Evolutionary conservation across 257 asterid genomes (phyloP), one percentile per base, ranked within the genome.

Genomic region (Pogostemon cablin): DNA sequence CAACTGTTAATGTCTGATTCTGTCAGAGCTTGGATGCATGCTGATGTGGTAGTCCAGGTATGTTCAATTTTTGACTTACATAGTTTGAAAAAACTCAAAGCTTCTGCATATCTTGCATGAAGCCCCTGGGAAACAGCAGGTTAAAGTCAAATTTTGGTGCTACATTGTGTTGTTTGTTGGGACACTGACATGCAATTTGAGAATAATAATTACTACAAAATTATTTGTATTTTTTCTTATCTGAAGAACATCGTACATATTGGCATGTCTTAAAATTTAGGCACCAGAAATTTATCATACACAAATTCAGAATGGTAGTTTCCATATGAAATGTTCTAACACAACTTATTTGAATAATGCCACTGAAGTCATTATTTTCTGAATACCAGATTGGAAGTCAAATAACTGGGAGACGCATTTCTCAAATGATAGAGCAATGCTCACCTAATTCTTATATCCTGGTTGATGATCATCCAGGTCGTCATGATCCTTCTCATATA

Each of bases 31-130:
- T 87, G 87, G 95, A 84, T 91, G 90, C 67, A 73, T 72, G 88
- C 95, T 65, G 99, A 95, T 78, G 98, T 95, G 42, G 77, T 95
- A 61, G 67, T 95, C 73, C 99, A 95, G 99, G 99, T 91, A 82
- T 3, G 5, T 58, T 38, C 44, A 37, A 9, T 56, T 55, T 63
- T 43, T 37, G 41, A 57, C 8, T 37, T 55, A 32, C 17, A 12
- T 57, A 34, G 39, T 68, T 52, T n/a, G 68, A 42, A 17, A 48
- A 48, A 52, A 12, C 53, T 42, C 6, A 17, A 60, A 48, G 42
- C 60, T 71, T 71, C 38, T 11, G 48, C 32, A 53, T 68, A 61
- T 41, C 37, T n/a, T 34, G 42, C 43, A 49, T 35, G 35, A 49
- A 37, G 12, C 17, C 12, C 44, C 43, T 37, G 38, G 11, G 15